These are phyloP conservation scores for Aspergillus viridinutans DNA, from an alignment of 2,329 filamentous ascomycete species.

Conservation along the genomic window DNA sequence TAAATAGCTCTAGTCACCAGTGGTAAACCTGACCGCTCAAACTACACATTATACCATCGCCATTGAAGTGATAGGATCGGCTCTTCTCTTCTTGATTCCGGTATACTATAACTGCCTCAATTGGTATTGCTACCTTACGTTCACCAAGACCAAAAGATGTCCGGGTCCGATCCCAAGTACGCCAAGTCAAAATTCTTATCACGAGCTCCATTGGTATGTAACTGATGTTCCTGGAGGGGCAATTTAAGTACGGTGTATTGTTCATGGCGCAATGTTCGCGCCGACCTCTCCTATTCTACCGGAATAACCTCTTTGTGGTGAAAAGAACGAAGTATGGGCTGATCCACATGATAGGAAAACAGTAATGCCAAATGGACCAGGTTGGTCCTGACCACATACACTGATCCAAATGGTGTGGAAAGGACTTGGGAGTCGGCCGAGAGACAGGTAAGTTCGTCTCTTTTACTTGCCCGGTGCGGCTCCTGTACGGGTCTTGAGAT, in stretches of 20 bases:
- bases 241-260: neutral
- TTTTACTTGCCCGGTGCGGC: neutral
- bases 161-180: conserved; percentile 16
- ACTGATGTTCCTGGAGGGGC: neutral
- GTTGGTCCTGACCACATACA: conserved; percentile 41
- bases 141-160: neutral
- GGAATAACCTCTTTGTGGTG: neutral
- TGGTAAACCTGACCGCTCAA: neutral
- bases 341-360: conserved; percentile 25
- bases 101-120: neutral
- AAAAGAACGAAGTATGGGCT: neutral
- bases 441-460: conserved; percentile 31
- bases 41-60: neutral
- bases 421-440: conserved; percentile 45
- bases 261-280: neutral
- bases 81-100: neutral
- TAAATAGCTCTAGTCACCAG: neutral
- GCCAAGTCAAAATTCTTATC: conserved; percentile 29
- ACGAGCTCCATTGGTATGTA: conserved; percentile 32
- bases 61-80: neutral
- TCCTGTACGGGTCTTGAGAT: neutral
- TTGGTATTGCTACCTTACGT: neutral
- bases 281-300: neutral
- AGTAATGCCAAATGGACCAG: conserved; percentile 41
- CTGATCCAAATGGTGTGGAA: conserved; percentile 39